These are phyloP conservation scores for Russula lepida DNA, from an alignment of 768 basidiomycete genomes.

Conservation along the genomic window DNA sequence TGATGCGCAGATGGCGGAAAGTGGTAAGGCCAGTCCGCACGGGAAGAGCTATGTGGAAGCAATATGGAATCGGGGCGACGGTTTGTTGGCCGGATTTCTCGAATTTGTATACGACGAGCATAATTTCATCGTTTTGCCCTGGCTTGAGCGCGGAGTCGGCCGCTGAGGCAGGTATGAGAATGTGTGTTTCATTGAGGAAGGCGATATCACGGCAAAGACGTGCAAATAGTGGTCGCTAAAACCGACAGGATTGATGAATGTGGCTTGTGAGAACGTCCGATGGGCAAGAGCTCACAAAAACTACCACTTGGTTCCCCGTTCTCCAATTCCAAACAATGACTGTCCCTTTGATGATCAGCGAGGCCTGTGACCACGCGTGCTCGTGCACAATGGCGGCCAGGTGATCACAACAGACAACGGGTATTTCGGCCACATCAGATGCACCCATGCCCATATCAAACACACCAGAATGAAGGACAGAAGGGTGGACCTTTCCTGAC, in stretches of 20 bases:
- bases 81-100: background rate
- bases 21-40: slow-evolving; percentile 4
- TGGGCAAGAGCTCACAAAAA: background rate
- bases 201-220: slow-evolving; percentile 3
- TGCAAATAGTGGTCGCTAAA: slow-evolving; percentile 2
- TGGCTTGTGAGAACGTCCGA: too few relatives aligned
- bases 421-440: background rate
- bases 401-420: slow-evolving; percentile 1
- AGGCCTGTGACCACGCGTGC: background rate
- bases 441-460: slow-evolving; percentile 3
- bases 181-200: slow-evolving; percentile 9
- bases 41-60: slow-evolving; percentile 4
- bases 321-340: slow-evolving; percentile 12
- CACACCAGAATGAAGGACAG: background rate
- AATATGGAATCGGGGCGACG: background rate
- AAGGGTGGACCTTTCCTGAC: slow-evolving; percentile 9
- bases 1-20: background rate
- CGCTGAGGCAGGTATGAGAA: slow-evolving; percentile 4
- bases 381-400: slow-evolving; percentile 5
- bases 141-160: slow-evolving; percentile 3
- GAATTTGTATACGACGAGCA: slow-evolving; percentile 1
- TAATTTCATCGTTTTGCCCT: slow-evolving; percentile 1
- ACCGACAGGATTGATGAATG: background rate
- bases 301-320: slow-evolving; percentile 2
- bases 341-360: background rate